A percentile compares a stretch with the other conserved stretches of the same genome.
phyloP scores from a whole-genome alignment of 768 basidiomycete genomes.

The Lenzites betulinus region DNA sequence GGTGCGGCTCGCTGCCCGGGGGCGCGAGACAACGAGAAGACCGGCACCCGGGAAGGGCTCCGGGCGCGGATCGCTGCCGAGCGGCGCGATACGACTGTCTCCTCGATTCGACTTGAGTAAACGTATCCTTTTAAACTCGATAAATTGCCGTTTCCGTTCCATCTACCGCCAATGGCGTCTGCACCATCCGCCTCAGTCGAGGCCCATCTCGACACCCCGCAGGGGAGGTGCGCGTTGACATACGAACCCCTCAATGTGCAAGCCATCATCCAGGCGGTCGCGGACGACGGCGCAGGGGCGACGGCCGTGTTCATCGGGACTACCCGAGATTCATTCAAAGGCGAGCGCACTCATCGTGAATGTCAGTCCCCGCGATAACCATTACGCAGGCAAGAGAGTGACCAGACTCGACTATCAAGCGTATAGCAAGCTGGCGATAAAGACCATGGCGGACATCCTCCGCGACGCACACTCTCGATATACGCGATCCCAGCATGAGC shows the following conservation, averaged over 20 bases:
- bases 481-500: conserved; percentile 42
- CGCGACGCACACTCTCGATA: conserved; percentile 43
- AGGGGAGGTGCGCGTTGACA: conserved; percentile 61
- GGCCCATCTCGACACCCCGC: conserved; percentile 41
- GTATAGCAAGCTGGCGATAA: conserved; percentile 78
- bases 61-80: too few species aligned
- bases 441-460: conserved; percentile 69
- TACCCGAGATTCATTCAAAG: conserved; percentile 84
- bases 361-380: not conserved
- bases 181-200: conserved; percentile 42
- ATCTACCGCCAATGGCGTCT: not conserved
- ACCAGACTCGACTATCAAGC: conserved; percentile 81
- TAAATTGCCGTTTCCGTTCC: not conserved
- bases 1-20: too few species aligned
- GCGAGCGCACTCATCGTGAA: conserved; percentile 36
- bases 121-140: too few species aligned
- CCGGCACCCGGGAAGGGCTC: too few species aligned
- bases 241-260: conserved; percentile 58
- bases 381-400: conserved; percentile 48
- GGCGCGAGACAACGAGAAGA: too few species aligned
- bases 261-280: conserved; percentile 61
- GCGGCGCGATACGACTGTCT: too few species aligned
- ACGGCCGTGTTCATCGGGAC: conserved; percentile 81
- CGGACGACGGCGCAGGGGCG: conserved; percentile 68
- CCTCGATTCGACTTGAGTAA: too few species aligned